phyloP scores from a whole-genome alignment of 1,284 basidiomycete genomes.

The Boletus calvinii region DNA sequence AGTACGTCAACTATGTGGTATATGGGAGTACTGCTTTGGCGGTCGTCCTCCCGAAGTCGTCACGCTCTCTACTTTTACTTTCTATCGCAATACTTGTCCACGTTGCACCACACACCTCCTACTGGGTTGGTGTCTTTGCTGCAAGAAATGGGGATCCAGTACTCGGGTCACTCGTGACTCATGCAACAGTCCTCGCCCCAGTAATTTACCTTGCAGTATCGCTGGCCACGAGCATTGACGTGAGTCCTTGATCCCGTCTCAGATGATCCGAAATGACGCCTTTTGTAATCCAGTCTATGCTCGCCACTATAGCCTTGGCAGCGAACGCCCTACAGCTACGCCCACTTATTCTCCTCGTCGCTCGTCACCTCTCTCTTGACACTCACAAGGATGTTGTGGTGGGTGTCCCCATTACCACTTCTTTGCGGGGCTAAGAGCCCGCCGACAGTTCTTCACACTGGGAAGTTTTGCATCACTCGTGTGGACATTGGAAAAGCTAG shows the following conservation, averaged over 20 bases:
- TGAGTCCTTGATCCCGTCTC: conserved; percentile 31
- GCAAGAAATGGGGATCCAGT: conserved; percentile 50
- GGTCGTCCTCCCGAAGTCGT: conserved; percentile 37
- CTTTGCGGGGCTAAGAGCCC: conserved; percentile 1
- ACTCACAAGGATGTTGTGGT: conserved; percentile 22
- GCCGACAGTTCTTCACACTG: conserved; percentile 26
- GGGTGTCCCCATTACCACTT: conserved; percentile 6
- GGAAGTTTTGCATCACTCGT: conserved; percentile 18
- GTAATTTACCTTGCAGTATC: conserved; percentile 44
- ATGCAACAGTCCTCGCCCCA: conserved; percentile 55
- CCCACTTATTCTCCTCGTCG: conserved; percentile 20
- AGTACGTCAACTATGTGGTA: conserved; percentile 41
- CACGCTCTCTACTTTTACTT: conserved; percentile 35
- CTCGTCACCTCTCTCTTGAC: conserved; percentile 22
- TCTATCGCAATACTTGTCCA: conserved; percentile 48
- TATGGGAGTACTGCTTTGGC: conserved; percentile 37
- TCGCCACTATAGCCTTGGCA: conserved; percentile 19
- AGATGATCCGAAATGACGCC: background rate
- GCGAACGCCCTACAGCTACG: conserved; percentile 29
- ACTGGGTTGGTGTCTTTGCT: conserved; percentile 60
- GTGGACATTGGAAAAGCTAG: conserved; percentile 17
- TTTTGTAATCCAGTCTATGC: conserved; percentile 14
- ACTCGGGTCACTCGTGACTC: conserved; percentile 59
- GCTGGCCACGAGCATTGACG: conserved; percentile 44
- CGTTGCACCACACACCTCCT: conserved; percentile 57